These are phyloP conservation scores for Ceratobasidium sp. DNA, from an alignment of 1,284 basidiomycete species.

Conservation along the genomic window DNA sequence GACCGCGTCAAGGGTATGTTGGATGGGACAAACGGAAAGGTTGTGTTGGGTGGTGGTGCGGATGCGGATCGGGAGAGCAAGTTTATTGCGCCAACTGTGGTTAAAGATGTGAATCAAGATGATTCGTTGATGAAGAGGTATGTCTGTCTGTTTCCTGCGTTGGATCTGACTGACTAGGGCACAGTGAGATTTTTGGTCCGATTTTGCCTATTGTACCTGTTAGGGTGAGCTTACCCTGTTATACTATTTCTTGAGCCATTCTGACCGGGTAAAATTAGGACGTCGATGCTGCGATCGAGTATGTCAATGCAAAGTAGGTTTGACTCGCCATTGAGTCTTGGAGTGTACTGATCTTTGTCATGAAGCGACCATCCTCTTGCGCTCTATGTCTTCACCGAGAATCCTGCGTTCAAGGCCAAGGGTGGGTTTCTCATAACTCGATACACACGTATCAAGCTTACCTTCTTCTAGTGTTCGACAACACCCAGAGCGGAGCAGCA, in stretches of 20 bases:
- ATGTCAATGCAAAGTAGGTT: constrained; percentile 57
- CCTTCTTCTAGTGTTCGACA: constrained; percentile 61
- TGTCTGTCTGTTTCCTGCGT: constrained; percentile 40
- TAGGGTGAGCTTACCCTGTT: constrained; percentile 49
- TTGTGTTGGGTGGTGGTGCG: constrained; percentile 59
- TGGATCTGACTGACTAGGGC: background rate
- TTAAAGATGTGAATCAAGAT: constrained; percentile 56
- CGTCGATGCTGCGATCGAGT: constrained; percentile 59
- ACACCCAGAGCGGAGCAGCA: constrained; percentile 69
- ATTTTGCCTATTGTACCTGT: constrained; percentile 68
- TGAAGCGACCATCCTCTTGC: constrained; percentile 65
- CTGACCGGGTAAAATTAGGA: constrained; percentile 44
- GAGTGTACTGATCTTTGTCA: background rate
- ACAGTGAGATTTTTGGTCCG: constrained; percentile 71
- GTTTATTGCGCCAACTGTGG: constrained; percentile 58
- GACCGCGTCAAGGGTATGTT: constrained; percentile 56
- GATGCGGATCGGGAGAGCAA: constrained; percentile 53
- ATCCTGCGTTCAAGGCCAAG: constrained; percentile 65
- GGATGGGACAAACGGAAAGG: constrained; percentile 54
- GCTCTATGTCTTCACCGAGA: constrained; percentile 75
- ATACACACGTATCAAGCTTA: background rate
- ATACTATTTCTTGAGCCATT: background rate
- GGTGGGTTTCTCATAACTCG: constrained; percentile 51
- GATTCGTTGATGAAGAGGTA: constrained; percentile 64
- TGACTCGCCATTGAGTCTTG: background rate